Percentiles rank a stretch among this genome's conserved stretches.
These are phyloP conservation scores for Blastobotrys petasosporus DNA, from an alignment of 1,139 yeast genomes.

Conservation along the genomic window DNA sequence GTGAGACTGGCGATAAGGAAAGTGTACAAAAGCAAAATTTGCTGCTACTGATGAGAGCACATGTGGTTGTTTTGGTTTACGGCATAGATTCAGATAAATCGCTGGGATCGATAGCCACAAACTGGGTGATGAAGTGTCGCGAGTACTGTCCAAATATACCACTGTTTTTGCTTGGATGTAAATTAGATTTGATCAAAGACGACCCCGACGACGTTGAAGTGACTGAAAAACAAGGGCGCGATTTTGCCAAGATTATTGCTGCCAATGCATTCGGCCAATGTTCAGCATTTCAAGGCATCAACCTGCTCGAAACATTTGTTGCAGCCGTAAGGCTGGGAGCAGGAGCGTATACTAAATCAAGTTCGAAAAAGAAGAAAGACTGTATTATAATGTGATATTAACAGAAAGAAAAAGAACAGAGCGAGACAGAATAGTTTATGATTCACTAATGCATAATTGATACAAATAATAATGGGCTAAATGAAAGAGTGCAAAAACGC, in stretches of 20 bases:
- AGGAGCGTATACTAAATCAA: no score
- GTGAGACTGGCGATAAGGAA: conserved; percentile 6
- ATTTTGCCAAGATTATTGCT: conserved; percentile 1
- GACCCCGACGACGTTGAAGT: conserved; percentile 8
- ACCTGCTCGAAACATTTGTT: conserved; percentile 6
- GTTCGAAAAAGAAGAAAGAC: not conserved
- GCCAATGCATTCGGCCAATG: conserved; percentile 4
- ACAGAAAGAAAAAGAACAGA: no score
- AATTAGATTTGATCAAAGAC: conserved; percentile 3
- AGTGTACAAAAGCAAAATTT: not conserved
- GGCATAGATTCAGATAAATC: conserved; percentile 6
- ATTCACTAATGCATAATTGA: no score
- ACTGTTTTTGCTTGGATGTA: conserved; percentile 6
- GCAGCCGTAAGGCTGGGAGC: conserved; percentile 2
- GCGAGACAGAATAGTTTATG: no score
- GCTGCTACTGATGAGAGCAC: conserved; percentile 6
- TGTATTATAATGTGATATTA: conserved; percentile 4
- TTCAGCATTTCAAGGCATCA: conserved; percentile 1
- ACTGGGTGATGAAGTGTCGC: not conserved
- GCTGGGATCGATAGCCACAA: conserved; percentile 1
- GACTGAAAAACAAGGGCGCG: conserved; percentile 1
- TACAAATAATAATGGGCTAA: no score
- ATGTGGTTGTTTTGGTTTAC: conserved; percentile 3
- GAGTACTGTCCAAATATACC: conserved; percentile 9
- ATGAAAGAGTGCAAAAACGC: no score